Evolutionary conservation across 2,329 filamentous ascomycete species (phyloP), one percentile per base, ranked within the genome.

Genomic region (Talaromyces albobiverticillius): DNA sequence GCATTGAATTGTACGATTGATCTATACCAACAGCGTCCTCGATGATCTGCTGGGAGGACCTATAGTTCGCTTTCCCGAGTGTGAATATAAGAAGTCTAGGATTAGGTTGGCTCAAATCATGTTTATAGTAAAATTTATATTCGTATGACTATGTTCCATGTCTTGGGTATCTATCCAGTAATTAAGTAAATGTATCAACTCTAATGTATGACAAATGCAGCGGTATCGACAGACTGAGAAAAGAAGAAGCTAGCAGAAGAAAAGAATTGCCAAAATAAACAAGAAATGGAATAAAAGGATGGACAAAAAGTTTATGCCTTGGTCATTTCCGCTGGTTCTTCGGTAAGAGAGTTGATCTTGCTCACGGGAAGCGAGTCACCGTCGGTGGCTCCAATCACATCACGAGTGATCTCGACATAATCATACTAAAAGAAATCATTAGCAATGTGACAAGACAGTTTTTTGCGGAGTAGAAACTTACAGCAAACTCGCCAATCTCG

Each of bases 401-500:
- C 87, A 58, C 89, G 79, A 18, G 83, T 87, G 60, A 94, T 78
- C 78, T 95, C 90, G 60, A 95, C 89, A 64, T 95, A 95, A 71
- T 95, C 91, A 70, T 95, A 95, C 76, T 81, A 58, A 45, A 52
- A 42, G n/a, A 18, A 3, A 13, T 31, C 8, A 25, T 53, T 46
- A 53, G 45, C 34, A 31, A 20, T 40, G 18, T 25, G 32, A 22
- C 16, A 46, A 43, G n/a, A 22, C 9, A 31, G 16, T 2, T 29
- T 5, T 47, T 25, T 38, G 3, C 5, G 29, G 51, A 25, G 40
- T 14, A 22, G 11, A 41, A 52, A 76, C 79, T 69, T 77, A 82
- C 80, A n/a, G 90, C 91, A 69, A 94, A 95, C 76, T 95, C 91
- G 69, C 91, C 91, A 65, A 95, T 89, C 73, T 96, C 90, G 22